Percentiles rank a stretch among this genome's conserved stretches.
phyloP scores from a whole-genome alignment of 768 basidiomycete species.

The Candolleomyces efflorescens region DNA sequence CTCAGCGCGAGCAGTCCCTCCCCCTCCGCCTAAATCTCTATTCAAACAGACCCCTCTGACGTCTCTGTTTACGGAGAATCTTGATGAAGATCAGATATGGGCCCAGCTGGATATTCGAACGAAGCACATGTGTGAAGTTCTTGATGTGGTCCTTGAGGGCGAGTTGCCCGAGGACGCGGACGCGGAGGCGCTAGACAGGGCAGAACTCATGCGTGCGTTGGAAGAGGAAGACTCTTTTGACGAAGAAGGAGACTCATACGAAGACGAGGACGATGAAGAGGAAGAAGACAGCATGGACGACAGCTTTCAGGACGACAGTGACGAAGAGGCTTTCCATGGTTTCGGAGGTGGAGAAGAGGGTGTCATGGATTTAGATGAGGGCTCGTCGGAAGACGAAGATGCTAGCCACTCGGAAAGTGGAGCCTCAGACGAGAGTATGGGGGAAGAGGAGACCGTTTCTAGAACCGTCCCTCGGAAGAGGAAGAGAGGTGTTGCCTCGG shows the following conservation, averaged over 20 bases:
- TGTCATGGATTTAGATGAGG: slow-evolving; percentile 4
- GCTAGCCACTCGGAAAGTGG: too few species aligned
- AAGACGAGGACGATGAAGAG: slow-evolving; percentile 9
- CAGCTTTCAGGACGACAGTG: background rate
- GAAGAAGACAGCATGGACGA: slow-evolving; percentile 6
- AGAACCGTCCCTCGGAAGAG: slow-evolving; percentile 20
- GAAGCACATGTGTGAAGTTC: slow-evolving; percentile 61
- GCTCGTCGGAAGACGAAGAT: background rate
- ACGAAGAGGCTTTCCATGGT: background rate
- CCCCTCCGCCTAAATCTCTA: slow-evolving; percentile 26
- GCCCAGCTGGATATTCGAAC: slow-evolving; percentile 85
- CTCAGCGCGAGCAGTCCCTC: slow-evolving; percentile 37
- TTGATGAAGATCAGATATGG: slow-evolving; percentile 91
- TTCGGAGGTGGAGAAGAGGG: slow-evolving; percentile 6
- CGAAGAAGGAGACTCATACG: slow-evolving; percentile 19
- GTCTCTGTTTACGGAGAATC: slow-evolving; percentile 68
- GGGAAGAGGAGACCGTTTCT: slow-evolving; percentile 9
- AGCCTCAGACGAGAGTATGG: background rate
- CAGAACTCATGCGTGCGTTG: slow-evolving; percentile 91
- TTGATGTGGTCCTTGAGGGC: slow-evolving; percentile 62
- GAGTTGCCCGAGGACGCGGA: slow-evolving; percentile 17
- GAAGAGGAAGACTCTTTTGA: slow-evolving; percentile 68
- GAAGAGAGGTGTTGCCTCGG: slow-evolving; percentile 22
- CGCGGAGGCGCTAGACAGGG: slow-evolving; percentile 21
- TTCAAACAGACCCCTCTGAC: slow-evolving; percentile 68